Evolutionary conservation across 805 yeast species (phyloP).

Genomic region (Ogataea naganishii): DNA sequence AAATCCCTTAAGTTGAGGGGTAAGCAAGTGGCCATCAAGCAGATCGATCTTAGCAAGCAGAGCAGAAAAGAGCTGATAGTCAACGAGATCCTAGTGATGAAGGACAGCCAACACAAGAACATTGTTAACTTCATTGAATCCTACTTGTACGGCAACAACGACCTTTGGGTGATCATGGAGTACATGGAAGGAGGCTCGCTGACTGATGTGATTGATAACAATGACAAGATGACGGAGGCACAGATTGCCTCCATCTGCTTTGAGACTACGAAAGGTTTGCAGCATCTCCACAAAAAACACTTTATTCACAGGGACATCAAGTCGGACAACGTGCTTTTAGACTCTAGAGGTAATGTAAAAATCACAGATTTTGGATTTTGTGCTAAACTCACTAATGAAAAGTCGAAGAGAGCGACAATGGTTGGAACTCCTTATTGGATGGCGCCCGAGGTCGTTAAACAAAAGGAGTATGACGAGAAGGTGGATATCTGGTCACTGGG

Average conservation of each 20-base stretch:
- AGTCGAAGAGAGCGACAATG: slow-evolving; percentile 90
- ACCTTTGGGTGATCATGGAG: slow-evolving; percentile 99
- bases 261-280: slow-evolving; percentile 86
- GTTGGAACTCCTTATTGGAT: slow-evolving; percentile 99
- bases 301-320: slow-evolving; percentile 96
- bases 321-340: slow-evolving; percentile 86
- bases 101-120: slow-evolving; percentile 87
- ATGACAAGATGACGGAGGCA: slow-evolving; percentile 66
- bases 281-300: slow-evolving; percentile 84
- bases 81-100: slow-evolving; percentile 94
- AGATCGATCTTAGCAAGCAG: slow-evolving; percentile 86
- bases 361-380: slow-evolving; percentile 95
- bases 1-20: slow-evolving; percentile 43
- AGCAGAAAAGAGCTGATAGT: slow-evolving; percentile 93
- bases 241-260: slow-evolving; percentile 89
- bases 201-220: slow-evolving; percentile 91
- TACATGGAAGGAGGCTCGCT: slow-evolving; percentile 98
- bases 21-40: slow-evolving; percentile 86
- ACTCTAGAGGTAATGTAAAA: slow-evolving; percentile 77
- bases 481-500: slow-evolving; percentile 98
- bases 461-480: slow-evolving; percentile 93
- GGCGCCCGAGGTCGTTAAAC: slow-evolving; percentile 98
- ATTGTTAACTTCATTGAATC: slow-evolving; percentile 94
- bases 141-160: slow-evolving; percentile 67
- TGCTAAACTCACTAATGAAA: slow-evolving; percentile 80